Evolutionary conservation across 202 grass and related monocot genomes (phyloP).

Genomic region (Bolboschoenoplectus hybrid): DNA sequence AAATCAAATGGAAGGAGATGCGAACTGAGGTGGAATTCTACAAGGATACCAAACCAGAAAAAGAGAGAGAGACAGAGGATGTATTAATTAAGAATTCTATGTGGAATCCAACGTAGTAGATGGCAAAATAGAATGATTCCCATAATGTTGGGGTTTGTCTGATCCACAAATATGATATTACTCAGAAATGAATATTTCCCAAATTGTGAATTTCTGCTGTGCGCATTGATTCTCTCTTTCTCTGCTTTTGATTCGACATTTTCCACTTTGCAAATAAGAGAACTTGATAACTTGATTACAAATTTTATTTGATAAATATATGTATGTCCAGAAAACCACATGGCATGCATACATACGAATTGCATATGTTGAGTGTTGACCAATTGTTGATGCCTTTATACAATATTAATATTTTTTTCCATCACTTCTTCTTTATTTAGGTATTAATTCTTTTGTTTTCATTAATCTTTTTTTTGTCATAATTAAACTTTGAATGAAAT

Average conservation of each 20-base stretch:
- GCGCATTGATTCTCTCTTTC: constrained; percentile 10
- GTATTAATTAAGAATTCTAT: constrained; percentile 3
- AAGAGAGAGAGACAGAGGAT: neutral
- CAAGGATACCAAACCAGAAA: constrained; percentile 3
- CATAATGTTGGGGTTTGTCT: neutral
- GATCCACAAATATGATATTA: neutral
- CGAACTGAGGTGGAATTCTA: constrained; percentile 23
- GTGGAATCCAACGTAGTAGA: constrained; percentile 26
- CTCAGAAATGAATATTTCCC: neutral
- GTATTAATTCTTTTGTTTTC: neutral
- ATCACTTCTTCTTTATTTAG: no score
- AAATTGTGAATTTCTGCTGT: neutral
- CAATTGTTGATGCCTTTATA: neutral
- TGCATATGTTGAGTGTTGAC: neutral
- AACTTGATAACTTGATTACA: no score
- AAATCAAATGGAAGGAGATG: constrained; percentile 26
- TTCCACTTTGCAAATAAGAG: neutral
- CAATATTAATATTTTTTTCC: neutral
- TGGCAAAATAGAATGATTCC: constrained; percentile 26
- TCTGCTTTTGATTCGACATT: neutral
- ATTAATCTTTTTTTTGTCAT: neutral
- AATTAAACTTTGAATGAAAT: neutral
- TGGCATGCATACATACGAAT: no score
- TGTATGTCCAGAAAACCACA: no score
- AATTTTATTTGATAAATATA: no score